phyloP scores from a whole-genome alignment of 371 early-diverging fungal genomes.

The Apophysomyces sp. region DNA sequence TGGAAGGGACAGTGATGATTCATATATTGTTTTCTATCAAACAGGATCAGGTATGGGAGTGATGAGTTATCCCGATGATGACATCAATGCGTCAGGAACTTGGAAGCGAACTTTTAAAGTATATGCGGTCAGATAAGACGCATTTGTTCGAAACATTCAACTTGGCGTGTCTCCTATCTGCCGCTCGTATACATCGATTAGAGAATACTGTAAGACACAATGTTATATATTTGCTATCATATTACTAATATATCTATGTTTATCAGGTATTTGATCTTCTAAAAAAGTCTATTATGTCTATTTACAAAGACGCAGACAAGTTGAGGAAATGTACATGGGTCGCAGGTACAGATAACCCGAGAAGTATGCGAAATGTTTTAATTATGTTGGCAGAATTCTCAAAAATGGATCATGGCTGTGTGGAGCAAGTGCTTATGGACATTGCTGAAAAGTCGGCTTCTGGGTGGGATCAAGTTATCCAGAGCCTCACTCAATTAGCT shows the following conservation, averaged over 20 bases:
- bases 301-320: slow-evolving; percentile 54
- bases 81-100: slow-evolving; percentile 30
- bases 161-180: slow-evolving; percentile 55
- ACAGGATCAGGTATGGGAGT: slow-evolving; percentile 51
- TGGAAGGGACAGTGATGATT: slow-evolving; percentile 62
- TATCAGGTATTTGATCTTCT: slow-evolving; percentile 50
- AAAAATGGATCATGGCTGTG: slow-evolving; percentile 5
- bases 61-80: neutral
- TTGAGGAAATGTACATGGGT: slow-evolving; percentile 54
- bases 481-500: slow-evolving; percentile 55
- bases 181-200: slow-evolving; percentile 60
- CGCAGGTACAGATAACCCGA: slow-evolving; percentile 39
- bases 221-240: neutral
- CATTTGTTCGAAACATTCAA: slow-evolving; percentile 50
- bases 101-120: slow-evolving; percentile 57
- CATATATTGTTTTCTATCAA: slow-evolving; percentile 64
- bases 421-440: slow-evolving; percentile 19
- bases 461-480: slow-evolving; percentile 65
- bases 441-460: slow-evolving; percentile 47
- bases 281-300: slow-evolving; percentile 40
- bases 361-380: neutral
- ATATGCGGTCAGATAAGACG: slow-evolving; percentile 45
- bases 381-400: slow-evolving; percentile 17
- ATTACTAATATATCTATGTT: neutral
- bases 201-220: slow-evolving; percentile 42